phyloP scores from a whole-genome alignment of 352 stramenopile species.

The Phytophthora brassicae region DNA sequence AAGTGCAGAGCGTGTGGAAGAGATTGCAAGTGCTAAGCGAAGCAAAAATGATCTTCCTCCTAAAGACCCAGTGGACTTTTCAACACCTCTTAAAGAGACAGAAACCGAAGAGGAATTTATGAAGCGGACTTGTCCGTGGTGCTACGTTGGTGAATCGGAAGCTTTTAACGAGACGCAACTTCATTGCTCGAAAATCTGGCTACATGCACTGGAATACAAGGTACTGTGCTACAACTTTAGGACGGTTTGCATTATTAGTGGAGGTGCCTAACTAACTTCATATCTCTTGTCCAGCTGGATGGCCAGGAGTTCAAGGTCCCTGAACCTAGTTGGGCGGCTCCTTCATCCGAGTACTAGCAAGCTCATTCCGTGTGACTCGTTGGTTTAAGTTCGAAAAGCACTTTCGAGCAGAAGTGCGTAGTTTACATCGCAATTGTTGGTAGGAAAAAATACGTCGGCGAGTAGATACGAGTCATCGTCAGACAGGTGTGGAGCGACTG shows the following conservation, averaged over 20 bases:
- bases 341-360: slow-evolving; percentile 44
- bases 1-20: slow-evolving; percentile 38
- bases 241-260: background rate
- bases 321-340: slow-evolving; percentile 61
- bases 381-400: slow-evolving; percentile 47
- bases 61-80: slow-evolving; percentile 55
- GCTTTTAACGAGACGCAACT: slow-evolving; percentile 85
- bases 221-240: slow-evolving; percentile 37
- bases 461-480: slow-evolving; percentile 79
- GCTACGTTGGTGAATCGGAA: slow-evolving; percentile 56
- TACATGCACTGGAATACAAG: slow-evolving; percentile 88
- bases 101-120: slow-evolving; percentile 81
- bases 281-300: slow-evolving; percentile 51
- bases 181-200: slow-evolving; percentile 86
- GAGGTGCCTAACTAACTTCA: slow-evolving; percentile 5
- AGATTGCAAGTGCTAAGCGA: slow-evolving; percentile 50
- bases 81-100: slow-evolving; percentile 44
- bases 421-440: slow-evolving; percentile 66
- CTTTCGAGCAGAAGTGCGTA: slow-evolving; percentile 69
- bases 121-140: slow-evolving; percentile 78
- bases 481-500: slow-evolving; percentile 55
- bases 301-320: slow-evolving; percentile 62
- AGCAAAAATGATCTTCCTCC: slow-evolving; percentile 37
- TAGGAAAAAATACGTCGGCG: slow-evolving; percentile 73
- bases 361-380: background rate